Base-by-base conservation (phyloP, 2,329 filamentous ascomycete genomes). In the Emydomyces testavorans region DNA sequence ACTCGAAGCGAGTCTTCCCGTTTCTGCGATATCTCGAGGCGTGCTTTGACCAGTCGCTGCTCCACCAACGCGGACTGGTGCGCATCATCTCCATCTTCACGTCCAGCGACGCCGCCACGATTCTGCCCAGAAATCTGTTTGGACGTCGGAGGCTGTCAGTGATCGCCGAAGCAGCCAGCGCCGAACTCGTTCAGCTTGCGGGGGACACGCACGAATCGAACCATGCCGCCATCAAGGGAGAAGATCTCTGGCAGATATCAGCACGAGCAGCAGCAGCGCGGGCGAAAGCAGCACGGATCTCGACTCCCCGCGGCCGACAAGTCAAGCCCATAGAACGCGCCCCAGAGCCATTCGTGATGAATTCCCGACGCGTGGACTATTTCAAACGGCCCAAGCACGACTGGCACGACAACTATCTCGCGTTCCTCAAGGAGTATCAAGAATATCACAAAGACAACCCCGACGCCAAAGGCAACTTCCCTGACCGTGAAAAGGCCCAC, bases 21-120 rank as follows among this genome's bases (percentile, higher is more conserved):
- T 1, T 60, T 82, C 1, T 74, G 78, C 58, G 79, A 84, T 58
- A 74, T 85, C 49, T 69, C 81, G 55, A 68, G 65, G 36, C 75
- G 43, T 76, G 84, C 47, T 72, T 78, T 52, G 67, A 71, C 2
- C 71, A 78, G 42, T 64, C 70, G 0, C 70, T 82, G 0, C 77
- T 93, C 56, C 83, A 94, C 56, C 71, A 72, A 23, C 89, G 87
- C 60, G 90, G 90, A 2, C 75, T 81, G 15, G 80, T 94, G 2
- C 79, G 88, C 41, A 82, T 90, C 71, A 72, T 96, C 1, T 61
- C 89, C 32, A 89, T 88, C 80, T 58, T 80, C 2, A 73, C 76
- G 1, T 70, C 80, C 36, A 69, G 75, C 0, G 82, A 86, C 48
- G 78, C 78, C 53, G 57, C 64, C 5, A 52, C 62, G 1, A 55